Percentiles rank a stretch among this genome's conserved stretches.
Conservation (phyloP, 176 grass and related monocot genomes). For the Hsuehochloa calcarea region DNA sequence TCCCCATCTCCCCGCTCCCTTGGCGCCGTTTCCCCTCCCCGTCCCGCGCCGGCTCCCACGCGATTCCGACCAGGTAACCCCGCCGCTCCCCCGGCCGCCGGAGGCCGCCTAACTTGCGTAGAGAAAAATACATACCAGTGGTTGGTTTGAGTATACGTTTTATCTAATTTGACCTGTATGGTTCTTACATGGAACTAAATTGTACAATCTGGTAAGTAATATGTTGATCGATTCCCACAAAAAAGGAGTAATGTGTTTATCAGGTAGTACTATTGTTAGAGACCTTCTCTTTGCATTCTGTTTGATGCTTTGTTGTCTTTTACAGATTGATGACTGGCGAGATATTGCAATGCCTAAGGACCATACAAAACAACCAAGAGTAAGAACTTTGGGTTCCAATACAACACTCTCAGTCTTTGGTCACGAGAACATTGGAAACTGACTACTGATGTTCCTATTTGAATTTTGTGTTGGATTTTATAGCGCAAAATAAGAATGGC, state of each 20-base stretch:
- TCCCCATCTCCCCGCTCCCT: no score
- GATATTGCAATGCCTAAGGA: slow-evolving; percentile 83
- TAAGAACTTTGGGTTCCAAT: slow-evolving; percentile 71
- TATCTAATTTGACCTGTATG: slow-evolving; percentile 14
- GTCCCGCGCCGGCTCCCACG: no score
- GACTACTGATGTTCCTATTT: neutral
- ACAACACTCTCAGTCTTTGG: slow-evolving; percentile 74
- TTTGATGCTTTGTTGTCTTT: slow-evolving; percentile 33
- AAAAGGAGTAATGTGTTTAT: neutral
- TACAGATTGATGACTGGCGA: slow-evolving; percentile 94
- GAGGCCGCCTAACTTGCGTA: no score
- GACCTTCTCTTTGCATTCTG: slow-evolving; percentile 16
- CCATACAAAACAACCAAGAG: slow-evolving; percentile 61
- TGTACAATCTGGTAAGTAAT: slow-evolving; percentile 7
- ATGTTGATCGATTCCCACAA: neutral
- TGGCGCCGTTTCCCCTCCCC: no score
- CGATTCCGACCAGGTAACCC: no score
- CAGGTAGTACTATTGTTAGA: neutral
- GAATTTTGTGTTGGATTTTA: no score
- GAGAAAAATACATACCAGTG: no score
- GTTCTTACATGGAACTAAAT: slow-evolving; percentile 9
- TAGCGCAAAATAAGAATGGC: no score
- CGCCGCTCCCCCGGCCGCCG: no score
- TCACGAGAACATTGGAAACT: slow-evolving; percentile 62
- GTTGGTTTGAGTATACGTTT: no score